Percentiles rank a stretch among this genome's conserved stretches.
phyloP scores from a whole-genome alignment of 1,139 yeast genomes.

The Saccharomyces pastorianus region DNA sequence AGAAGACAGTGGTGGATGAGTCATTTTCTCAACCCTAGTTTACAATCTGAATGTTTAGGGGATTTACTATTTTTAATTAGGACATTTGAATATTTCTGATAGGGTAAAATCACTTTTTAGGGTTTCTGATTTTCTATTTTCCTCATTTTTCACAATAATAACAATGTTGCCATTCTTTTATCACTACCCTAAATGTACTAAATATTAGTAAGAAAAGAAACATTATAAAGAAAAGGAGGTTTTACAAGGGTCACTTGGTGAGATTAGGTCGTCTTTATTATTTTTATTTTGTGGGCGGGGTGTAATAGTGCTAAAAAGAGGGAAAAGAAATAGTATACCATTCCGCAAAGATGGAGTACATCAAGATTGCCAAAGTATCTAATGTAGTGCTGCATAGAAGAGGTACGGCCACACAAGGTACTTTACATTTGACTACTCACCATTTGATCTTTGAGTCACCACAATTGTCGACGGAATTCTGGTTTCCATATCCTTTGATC shows the following conservation, averaged over 20 bases:
- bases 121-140: background rate
- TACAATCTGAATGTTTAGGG: background rate
- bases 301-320: background rate
- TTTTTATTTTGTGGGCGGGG: background rate
- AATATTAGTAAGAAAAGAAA: background rate
- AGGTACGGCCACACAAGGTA: conserved; percentile 60
- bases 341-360: conserved; percentile 41
- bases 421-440: conserved; percentile 70
- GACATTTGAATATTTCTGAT: background rate
- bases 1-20: background rate
- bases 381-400: conserved; percentile 62
- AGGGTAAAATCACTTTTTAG: background rate
- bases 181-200: background rate
- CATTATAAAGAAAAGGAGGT: background rate
- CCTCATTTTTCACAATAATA: background rate
- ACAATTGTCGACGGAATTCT: conserved; percentile 53
- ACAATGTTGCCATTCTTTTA: background rate
- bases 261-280: background rate
- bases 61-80: background rate
- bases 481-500: conserved; percentile 90
- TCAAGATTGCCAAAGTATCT: conserved; percentile 53
- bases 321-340: background rate
- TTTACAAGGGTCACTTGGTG: background rate
- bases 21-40: background rate
- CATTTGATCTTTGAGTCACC: conserved; percentile 67